Percentiles rank a stretch among this genome's conserved stretches.
These are phyloP conservation scores for Arthrobotrys sinensis DNA, from an alignment of 2,329 filamentous ascomycete genomes.

Conservation along the genomic window DNA sequence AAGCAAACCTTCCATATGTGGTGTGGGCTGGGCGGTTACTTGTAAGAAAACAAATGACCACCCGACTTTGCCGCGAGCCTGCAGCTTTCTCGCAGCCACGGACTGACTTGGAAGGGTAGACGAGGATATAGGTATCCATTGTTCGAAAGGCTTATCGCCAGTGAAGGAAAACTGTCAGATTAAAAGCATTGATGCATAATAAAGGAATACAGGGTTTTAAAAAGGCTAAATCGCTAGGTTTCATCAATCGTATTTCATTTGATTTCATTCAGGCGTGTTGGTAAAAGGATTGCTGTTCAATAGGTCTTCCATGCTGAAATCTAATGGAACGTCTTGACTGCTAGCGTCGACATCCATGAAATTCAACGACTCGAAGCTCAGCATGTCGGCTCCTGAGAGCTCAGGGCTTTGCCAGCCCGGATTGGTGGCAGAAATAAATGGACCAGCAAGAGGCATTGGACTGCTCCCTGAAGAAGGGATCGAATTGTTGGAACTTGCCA, in stretches of 20 bases:
- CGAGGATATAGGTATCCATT: not conserved
- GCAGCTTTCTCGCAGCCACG: slow-evolving; percentile 14
- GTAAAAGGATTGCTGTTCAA: slow-evolving; percentile 56
- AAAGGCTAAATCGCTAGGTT: slow-evolving; percentile 11
- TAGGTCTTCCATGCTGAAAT: slow-evolving; percentile 59
- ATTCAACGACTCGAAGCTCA: slow-evolving; percentile 53
- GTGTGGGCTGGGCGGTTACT: slow-evolving; percentile 40
- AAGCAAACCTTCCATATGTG: slow-evolving; percentile 47
- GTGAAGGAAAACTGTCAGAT: not conserved
- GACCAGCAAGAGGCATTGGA: slow-evolving; percentile 38
- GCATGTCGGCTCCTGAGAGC: slow-evolving; percentile 50
- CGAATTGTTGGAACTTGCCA: slow-evolving; percentile 41
- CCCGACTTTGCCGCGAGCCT: slow-evolving; percentile 55
- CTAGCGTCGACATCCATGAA: slow-evolving; percentile 56
- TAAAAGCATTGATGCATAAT: slow-evolving; percentile 16
- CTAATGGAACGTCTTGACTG: slow-evolving; percentile 45
- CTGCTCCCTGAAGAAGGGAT: slow-evolving; percentile 43
- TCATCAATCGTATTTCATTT: slow-evolving; percentile 20
- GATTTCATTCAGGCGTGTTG: slow-evolving; percentile 29
- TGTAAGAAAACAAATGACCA: not conserved
- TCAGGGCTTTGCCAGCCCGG: slow-evolving; percentile 43
- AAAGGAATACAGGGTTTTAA: not conserved
- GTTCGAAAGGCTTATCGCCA: slow-evolving; percentile 19
- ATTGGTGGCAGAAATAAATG: slow-evolving; percentile 26
- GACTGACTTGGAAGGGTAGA: not conserved